phyloP scores from a whole-genome alignment of 441 rosid species.

The Metrosideros polymorpha region DNA sequence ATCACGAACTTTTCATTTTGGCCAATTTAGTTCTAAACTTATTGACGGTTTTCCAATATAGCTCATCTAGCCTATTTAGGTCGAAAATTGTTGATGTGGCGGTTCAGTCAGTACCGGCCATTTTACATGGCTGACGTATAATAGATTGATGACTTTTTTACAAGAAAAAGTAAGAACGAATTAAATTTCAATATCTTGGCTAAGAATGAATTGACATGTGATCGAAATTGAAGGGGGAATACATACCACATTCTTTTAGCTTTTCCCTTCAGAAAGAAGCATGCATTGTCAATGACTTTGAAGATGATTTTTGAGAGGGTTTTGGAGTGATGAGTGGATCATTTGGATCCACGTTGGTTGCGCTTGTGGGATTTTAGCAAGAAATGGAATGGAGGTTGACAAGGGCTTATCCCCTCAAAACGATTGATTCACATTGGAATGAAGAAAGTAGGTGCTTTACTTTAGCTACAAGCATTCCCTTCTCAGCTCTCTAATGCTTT shows the following conservation, averaged over 20 bases:
- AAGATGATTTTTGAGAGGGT: neutral
- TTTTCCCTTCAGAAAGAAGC: neutral
- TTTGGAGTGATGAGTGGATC: neutral
- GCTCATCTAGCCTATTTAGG: neutral
- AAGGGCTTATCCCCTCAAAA: neutral
- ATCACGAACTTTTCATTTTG: accelerated
- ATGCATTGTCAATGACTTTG: neutral
- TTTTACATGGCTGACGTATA: accelerated
- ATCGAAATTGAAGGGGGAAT: neutral
- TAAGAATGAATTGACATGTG: neutral
- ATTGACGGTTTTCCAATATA: accelerated
- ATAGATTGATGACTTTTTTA: no score
- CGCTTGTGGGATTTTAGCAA: neutral
- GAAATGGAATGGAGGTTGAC: neutral
- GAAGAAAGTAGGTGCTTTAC: neutral
- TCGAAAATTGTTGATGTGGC: accelerated
- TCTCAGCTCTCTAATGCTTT: neutral
- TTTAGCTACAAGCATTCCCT: neutral
- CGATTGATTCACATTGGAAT: neutral
- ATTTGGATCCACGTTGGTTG: no score
- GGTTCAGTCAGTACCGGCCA: accelerated
- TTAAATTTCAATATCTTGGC: neutral
- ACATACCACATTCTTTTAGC: neutral
- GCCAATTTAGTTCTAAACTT: accelerated
- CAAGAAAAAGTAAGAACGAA: neutral